phyloP scores from a whole-genome alignment of 2,329 filamentous ascomycete species.

The Chaetothyriales sp. region DNA sequence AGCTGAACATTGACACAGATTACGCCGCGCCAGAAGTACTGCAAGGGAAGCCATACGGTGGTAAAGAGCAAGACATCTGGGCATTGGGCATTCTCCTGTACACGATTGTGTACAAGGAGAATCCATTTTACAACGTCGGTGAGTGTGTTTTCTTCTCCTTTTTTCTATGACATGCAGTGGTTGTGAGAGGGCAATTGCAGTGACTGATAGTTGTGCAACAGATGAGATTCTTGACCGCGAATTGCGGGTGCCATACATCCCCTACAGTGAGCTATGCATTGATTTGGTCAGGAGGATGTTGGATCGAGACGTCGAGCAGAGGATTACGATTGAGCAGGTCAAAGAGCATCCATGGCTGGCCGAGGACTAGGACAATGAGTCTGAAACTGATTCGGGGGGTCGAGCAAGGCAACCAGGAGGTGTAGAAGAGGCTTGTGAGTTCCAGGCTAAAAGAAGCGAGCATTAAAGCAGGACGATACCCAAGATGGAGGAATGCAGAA shows the following conservation, averaged over 20 bases:
- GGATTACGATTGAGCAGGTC: constrained; percentile 77
- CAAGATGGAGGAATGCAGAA: background rate
- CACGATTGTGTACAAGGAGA: constrained; percentile 98
- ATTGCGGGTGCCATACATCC: constrained; percentile 61
- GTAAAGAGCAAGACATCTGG: constrained; percentile 97
- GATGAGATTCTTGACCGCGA: constrained; percentile 97
- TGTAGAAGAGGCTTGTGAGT: background rate
- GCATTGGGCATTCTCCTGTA: constrained; percentile 91
- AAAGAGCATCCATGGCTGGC: constrained; percentile 69
- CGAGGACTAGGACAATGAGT: constrained; percentile 4
- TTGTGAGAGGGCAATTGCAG: too few relatives aligned
- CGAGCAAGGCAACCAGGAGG: background rate
- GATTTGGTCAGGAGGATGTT: constrained; percentile 86
- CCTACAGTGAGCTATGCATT: constrained; percentile 66
- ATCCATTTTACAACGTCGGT: constrained; percentile 75
- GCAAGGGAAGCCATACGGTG: constrained; percentile 76
- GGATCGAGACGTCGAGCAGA: constrained; percentile 67
- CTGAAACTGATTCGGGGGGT: background rate
- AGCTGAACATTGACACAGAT: constrained; percentile 39
- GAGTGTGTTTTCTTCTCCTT: background rate
- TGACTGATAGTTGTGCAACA: constrained; percentile 1
- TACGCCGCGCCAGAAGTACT: constrained; percentile 98
- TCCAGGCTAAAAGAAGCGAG: background rate
- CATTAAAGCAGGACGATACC: background rate
- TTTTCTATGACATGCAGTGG: too few relatives aligned